Evolutionary conservation across 352 stramenopile species (phyloP), one percentile per base, ranked within the genome.

Genomic region (Phytophthora idaei): DNA sequence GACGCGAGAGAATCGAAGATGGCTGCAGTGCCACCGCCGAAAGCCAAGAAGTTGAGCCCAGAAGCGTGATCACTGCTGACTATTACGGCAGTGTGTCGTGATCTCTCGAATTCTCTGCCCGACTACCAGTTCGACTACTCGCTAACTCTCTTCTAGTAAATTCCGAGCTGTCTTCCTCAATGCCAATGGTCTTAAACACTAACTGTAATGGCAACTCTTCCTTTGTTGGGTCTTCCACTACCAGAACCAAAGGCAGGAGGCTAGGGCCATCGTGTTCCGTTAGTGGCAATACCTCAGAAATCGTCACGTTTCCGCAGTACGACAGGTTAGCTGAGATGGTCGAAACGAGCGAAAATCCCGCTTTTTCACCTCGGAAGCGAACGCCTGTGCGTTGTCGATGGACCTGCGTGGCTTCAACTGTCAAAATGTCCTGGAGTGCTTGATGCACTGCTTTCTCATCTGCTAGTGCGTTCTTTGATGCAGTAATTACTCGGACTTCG

Each of bases 121-220:
- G 21, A 21, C 21, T 21, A 21, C 21, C 17, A 52, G 36, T 49
- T 25, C 32, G 6, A 3, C 29, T 50, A 47, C 36, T 49, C 37
- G 10, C 46, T 36, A 72, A 52, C 45, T n/a, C 46, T 3, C 28
- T 17, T 4, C 27, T 41, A 42, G 31, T 48, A 57, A 67, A 57
- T 11, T 67, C 52, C 1, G 25, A 15, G n/a, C 46, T 41, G 31
- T 56, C 53, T 61, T 57, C 45, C 4, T 57, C 59, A n/a, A 74
- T 47, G 48, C 56, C 62, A 3, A 71, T 53, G 4, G 57, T 50
- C 10, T 71, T 41, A 42, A 67, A 58, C 3, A 64, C 67, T 46
- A 57, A 44, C 11, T 60, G 61, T 11, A 71, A 14, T 10, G 57
- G 46, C 3, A 29, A 21, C 1, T 57, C 31, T 21, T 59, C 41